These are phyloP conservation scores for Colletotrichum sp. DNA, from an alignment of 2,329 filamentous ascomycete species.

Conservation along the genomic window DNA sequence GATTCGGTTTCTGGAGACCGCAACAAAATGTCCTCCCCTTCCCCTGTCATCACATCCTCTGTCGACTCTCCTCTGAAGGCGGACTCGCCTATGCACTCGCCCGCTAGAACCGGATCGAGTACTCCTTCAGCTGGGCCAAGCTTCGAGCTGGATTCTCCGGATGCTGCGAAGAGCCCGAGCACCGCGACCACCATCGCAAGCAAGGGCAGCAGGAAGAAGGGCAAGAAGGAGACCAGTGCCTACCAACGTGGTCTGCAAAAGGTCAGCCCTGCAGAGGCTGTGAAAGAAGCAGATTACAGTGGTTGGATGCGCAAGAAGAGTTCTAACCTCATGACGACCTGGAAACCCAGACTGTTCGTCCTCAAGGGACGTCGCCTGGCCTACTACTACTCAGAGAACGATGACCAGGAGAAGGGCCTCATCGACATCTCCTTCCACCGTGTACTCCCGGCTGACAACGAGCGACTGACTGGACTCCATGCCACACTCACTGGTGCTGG, in stretches of 20 bases:
- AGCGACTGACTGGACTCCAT: constrained; percentile 87
- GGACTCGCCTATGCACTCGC: constrained; percentile 65
- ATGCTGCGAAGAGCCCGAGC: constrained; percentile 62
- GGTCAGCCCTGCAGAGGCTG: constrained; percentile 82
- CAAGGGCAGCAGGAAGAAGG: constrained; percentile 67
- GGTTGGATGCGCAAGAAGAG: constrained; percentile 99
- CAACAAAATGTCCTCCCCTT: constrained; percentile 45
- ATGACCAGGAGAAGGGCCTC: constrained; percentile 90
- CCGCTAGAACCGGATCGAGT: constrained; percentile 78
- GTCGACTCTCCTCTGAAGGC: constrained; percentile 52
- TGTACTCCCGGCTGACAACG: constrained; percentile 92
- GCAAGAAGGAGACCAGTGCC: constrained; percentile 94
- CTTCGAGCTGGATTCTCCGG: constrained; percentile 80
- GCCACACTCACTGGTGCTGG: constrained; percentile 91
- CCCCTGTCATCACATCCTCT: constrained; percentile 38
- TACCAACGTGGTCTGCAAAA: constrained; percentile 88
- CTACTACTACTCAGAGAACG: constrained; percentile 95
- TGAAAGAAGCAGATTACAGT: constrained; percentile 86
- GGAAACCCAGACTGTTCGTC: constrained; percentile 97
- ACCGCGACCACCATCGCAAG: constrained; percentile 52
- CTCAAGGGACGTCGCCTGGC: constrained; percentile 88
- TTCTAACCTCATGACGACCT: constrained; percentile 93
- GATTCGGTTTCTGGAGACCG: constrained; percentile 70
- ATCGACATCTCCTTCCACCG: constrained; percentile 98
- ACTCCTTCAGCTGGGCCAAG: constrained; percentile 70